A percentile compares a stretch with the other conserved stretches of the same genome.
Evolutionary conservation across 2,329 filamentous ascomycete species (phyloP).

Genomic region (Raffaelea deltoideospora): DNA sequence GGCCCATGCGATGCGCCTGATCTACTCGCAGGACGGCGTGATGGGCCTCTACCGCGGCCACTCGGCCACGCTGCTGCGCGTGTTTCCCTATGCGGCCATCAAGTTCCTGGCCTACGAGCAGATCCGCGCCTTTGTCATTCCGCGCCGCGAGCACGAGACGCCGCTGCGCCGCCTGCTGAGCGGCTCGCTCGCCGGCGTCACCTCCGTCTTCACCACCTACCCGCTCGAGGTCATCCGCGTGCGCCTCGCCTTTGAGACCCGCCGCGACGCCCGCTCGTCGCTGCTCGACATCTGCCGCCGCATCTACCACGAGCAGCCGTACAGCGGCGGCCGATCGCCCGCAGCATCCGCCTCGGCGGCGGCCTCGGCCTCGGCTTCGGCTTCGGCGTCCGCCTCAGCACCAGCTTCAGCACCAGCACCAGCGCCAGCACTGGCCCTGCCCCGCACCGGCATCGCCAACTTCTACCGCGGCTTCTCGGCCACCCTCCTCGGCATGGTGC

Average conservation of each 20-base stretch:
- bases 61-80: constrained; percentile 81
- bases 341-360: constrained; percentile 24
- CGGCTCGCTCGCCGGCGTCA: constrained; percentile 65
- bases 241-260: constrained; percentile 88
- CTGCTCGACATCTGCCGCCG: constrained; percentile 63
- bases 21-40: constrained; percentile 59
- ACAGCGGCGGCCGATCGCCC: too few relatives aligned
- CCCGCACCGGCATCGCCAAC: constrained; percentile 57
- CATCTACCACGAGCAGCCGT: constrained; percentile 67
- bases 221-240: constrained; percentile 88
- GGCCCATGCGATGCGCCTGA: constrained; percentile 66
- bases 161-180: constrained; percentile 58
- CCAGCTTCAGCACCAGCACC: not conserved
- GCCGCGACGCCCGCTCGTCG: constrained; percentile 52
- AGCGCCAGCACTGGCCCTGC: not conserved
- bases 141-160: constrained; percentile 59
- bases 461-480: constrained; percentile 92
- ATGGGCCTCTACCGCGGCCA: constrained; percentile 81
- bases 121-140: constrained; percentile 67
- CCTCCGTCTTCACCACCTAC: constrained; percentile 92
- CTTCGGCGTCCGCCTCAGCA: constrained; percentile 7
- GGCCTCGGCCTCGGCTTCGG: constrained; percentile 16
- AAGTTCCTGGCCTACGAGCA: constrained; percentile 98
- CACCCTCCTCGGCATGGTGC: constrained; percentile 86
- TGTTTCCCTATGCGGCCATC: constrained; percentile 94